Evolutionary conservation across 2,329 filamentous ascomycete species (phyloP).

Genomic region (Epichloe aotearoae): DNA sequence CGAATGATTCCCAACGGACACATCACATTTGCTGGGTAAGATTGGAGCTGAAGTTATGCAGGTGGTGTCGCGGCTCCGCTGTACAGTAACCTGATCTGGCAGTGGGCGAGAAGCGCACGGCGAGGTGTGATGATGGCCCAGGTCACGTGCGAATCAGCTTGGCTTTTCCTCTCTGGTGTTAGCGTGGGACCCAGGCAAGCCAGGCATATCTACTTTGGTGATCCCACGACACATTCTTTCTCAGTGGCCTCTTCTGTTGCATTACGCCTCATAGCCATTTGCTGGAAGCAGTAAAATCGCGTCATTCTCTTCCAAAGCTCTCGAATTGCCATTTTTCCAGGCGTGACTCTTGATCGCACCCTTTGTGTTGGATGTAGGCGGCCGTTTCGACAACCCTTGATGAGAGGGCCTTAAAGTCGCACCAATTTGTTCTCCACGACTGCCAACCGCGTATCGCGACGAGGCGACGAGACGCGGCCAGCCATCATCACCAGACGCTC

Average conservation of each 20-base stretch:
- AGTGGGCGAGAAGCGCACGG: background rate
- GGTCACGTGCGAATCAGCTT: slow-evolving; percentile 16
- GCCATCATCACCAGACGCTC: slow-evolving; percentile 9
- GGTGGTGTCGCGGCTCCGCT: background rate
- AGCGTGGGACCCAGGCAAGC: slow-evolving; percentile 12
- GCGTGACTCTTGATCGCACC: slow-evolving; percentile 16
- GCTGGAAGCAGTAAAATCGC: slow-evolving; percentile 11
- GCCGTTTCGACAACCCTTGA: slow-evolving; percentile 20
- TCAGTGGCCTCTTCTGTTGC: slow-evolving; percentile 17
- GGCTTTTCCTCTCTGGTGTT: slow-evolving; percentile 16
- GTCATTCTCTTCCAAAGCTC: slow-evolving; percentile 3
- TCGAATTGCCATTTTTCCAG: slow-evolving; percentile 8
- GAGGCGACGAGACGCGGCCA: slow-evolving; percentile 26
- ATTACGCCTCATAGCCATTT: slow-evolving; percentile 15
- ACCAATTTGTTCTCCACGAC: slow-evolving; percentile 22
- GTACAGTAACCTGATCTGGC: background rate
- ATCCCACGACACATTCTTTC: slow-evolving; percentile 28
- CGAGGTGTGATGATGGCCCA: background rate
- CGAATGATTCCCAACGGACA: too few relatives aligned
- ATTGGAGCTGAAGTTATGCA: background rate
- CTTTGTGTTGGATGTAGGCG: slow-evolving; percentile 20
- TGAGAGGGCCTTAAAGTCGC: slow-evolving; percentile 26
- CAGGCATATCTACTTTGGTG: slow-evolving; percentile 12
- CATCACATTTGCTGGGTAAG: too few relatives aligned
- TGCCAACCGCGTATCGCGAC: slow-evolving; percentile 28